Evolutionary conservation across 306 rosid species (phyloP), one percentile per base, ranked within the genome.

Genomic region (Comarum palustre): DNA sequence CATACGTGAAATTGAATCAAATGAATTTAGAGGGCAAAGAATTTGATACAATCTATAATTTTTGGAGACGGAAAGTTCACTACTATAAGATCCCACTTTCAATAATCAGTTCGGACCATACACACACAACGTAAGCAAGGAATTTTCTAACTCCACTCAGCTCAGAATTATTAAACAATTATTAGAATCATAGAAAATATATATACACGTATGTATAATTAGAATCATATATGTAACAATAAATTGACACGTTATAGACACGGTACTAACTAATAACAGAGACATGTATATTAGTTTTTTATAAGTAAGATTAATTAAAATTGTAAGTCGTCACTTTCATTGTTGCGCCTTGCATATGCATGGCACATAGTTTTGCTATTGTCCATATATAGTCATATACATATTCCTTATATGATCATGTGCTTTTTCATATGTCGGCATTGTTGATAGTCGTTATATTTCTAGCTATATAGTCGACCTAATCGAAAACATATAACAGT

Each of bases 11-110:
- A 27, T n/a, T 59, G 43, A 41, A 72, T 9, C 32, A 55, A 19
- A 38, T 46, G 43, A 32, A 15, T 29, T 13, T 29, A 3, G n/a
- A n/a, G 39, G 20, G 64, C 20, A 27, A 60, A 41, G 68, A 57
- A 65, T 43, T 68, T 24, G 73, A 27, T 38, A 14, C 66, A 38
- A 76, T n/a, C n/a, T n/a, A n/a, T 72, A 55, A 72, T 81, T 67
- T 72, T 27, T 66, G 67, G 67, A 59, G 71, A 54, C 63, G 69
- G 72, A 79, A 74, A 32, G 82, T 42, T 68, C 75, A 61, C 60
- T 41, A 17, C 36, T 16, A 60, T 38, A 51, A 59, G 10, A 59
- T 59, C 42, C 20, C 64, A 57, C 75, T 55, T 29, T 24, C n/a
- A 2, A 20, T 36, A 2, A 20, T 36, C 6, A 2, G 8, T 46